Evolutionary conservation across 2,329 filamentous ascomycete genomes (phyloP).

Genomic region (Tolypocladium nubicola): DNA sequence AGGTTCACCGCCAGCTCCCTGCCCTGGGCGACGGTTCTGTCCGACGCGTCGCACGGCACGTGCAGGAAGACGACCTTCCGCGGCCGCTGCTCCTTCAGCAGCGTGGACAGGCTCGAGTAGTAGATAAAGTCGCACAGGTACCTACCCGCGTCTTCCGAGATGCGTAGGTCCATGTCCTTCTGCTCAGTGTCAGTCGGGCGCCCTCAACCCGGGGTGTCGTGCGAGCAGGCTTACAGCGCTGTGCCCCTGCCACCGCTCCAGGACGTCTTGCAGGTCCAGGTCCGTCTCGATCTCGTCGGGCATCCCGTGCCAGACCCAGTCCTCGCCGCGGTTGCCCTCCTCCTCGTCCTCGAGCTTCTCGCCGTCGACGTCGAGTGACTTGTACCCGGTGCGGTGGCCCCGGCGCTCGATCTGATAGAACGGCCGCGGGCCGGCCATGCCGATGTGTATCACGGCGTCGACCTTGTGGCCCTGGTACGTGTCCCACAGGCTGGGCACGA

Average conservation of each 20-base stretch:
- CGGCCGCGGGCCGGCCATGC: constrained; percentile 58
- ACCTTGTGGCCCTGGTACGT: constrained; percentile 27
- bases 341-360: constrained; percentile 41
- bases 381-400: constrained; percentile 64
- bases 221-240: constrained; percentile 32
- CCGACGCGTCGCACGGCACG: constrained; percentile 51
- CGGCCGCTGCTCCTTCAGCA: constrained; percentile 34
- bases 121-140: constrained; percentile 75
- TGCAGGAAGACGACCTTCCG: constrained; percentile 59
- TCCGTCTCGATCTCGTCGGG: constrained; percentile 47
- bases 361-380: constrained; percentile 59
- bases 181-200: constrained; percentile 10
- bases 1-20: constrained; percentile 42
- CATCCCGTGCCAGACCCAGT: constrained; percentile 43
- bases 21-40: constrained; percentile 35
- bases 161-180: constrained; percentile 35
- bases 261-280: constrained; percentile 46
- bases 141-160: constrained; percentile 60
- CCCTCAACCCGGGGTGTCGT: not conserved
- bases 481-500: constrained; percentile 55
- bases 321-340: constrained; percentile 34
- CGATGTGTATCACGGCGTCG: constrained; percentile 67
- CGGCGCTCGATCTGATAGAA: constrained; percentile 62
- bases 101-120: constrained; percentile 54
- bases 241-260: constrained; percentile 41